These are phyloP conservation scores for Colletotrichum scovillei DNA, from an alignment of 2,329 filamentous ascomycete genomes.

Conservation along the genomic window DNA sequence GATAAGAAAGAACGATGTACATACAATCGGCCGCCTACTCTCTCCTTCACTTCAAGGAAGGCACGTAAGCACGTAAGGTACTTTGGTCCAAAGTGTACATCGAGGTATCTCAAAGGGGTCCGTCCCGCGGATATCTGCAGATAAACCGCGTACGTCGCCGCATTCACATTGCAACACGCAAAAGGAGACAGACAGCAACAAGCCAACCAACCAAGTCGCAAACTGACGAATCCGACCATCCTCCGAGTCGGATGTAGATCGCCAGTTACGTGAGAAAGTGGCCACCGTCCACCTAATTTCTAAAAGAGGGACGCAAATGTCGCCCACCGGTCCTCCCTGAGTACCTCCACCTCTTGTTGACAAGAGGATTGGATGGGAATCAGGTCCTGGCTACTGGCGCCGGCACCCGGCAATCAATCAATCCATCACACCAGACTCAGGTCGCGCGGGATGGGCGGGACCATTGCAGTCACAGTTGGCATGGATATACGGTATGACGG, in stretches of 20 bases:
- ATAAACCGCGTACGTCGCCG: neutral
- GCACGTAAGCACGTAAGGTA: too few species aligned
- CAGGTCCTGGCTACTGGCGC: neutral
- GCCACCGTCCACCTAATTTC: conserved; percentile 12
- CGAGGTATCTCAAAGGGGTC: neutral
- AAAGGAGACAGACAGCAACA: neutral
- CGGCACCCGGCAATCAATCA: conserved; percentile 27
- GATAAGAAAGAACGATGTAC: neutral
- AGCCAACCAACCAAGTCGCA: neutral
- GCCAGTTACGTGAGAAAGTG: neutral
- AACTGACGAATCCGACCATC: neutral
- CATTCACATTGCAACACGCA: neutral
- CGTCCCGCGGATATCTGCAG: neutral
- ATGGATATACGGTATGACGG: neutral
- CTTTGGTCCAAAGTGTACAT: neutral
- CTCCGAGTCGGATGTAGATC: conserved; percentile 11
- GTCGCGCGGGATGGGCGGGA: neutral
- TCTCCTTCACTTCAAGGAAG: neutral
- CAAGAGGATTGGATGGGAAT: neutral
- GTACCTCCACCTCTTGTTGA: neutral
- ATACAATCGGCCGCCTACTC: neutral
- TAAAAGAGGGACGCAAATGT: conserved; percentile 5
- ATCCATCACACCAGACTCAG: conserved; percentile 18
- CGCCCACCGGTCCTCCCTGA: neutral
- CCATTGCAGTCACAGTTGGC: neutral